These are phyloP conservation scores for Aspergillus uvarum DNA, from an alignment of 2,329 filamentous ascomycete species.

Conservation along the genomic window DNA sequence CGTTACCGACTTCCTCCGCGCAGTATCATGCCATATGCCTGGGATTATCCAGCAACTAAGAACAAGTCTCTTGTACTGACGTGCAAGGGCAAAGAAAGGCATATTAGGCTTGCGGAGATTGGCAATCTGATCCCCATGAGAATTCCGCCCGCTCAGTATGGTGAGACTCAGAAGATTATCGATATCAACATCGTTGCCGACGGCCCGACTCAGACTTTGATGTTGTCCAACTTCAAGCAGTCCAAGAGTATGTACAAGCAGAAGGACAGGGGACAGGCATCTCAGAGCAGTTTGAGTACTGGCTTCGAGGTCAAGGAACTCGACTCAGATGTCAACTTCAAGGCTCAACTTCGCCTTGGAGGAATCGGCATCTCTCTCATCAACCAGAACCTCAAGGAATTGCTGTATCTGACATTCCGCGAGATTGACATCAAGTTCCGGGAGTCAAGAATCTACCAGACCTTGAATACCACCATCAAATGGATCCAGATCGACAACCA, in stretches of 20 bases:
- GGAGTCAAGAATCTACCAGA: constrained; percentile 93
- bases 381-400: constrained; percentile 85
- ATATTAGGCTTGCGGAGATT: constrained; percentile 94
- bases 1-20: constrained; percentile 86
- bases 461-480: constrained; percentile 83
- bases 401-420: constrained; percentile 89
- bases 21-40: constrained; percentile 99
- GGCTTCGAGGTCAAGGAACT: constrained; percentile 94
- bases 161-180: constrained; percentile 75
- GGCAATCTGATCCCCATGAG: constrained; percentile 95
- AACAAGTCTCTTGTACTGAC: constrained; percentile 87
- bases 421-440: constrained; percentile 89
- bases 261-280: constrained; percentile 51
- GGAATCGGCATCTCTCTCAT: constrained; percentile 91
- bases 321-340: constrained; percentile 84
- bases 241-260: constrained; percentile 89
- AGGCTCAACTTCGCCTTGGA: constrained; percentile 81
- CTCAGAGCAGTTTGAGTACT: constrained; percentile 59
- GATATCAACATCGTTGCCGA: constrained; percentile 96
- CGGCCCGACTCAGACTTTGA: constrained; percentile 90
- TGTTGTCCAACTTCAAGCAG: constrained; percentile 88
- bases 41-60: constrained; percentile 98
- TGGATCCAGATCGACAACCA: constrained; percentile 99
- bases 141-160: constrained; percentile 65
- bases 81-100: constrained; percentile 75